phyloP scores from a whole-genome alignment of 345 rosid genomes.

The Orychophragmus violaceus region DNA sequence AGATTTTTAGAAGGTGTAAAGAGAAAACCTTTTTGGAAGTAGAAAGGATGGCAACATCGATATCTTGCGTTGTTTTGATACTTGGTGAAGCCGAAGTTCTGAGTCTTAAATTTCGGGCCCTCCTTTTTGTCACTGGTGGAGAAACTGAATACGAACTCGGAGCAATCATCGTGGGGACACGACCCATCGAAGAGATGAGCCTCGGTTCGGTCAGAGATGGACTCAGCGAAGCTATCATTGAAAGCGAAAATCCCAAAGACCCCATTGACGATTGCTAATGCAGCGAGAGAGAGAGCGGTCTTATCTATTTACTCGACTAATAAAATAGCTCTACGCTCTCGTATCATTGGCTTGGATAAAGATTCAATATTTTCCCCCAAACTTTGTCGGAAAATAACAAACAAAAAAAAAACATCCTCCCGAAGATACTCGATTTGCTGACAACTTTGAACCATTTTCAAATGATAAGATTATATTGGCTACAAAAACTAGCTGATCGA shows the following conservation, averaged over 20 bases:
- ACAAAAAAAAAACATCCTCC: conserved; percentile 32
- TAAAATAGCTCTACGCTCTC: background rate
- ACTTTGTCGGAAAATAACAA: background rate
- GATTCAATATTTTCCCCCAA: background rate
- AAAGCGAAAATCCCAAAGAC: conserved; percentile 18
- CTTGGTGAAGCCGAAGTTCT: conserved; percentile 22
- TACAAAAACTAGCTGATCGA: background rate
- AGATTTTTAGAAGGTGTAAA: background rate
- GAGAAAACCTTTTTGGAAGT: conserved; percentile 51
- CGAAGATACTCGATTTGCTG: conserved; percentile 70
- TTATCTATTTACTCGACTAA: background rate
- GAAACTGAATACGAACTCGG: conserved; percentile 26
- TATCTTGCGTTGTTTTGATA: background rate
- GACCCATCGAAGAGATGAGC: conserved; percentile 10
- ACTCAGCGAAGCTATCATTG: conserved; percentile 9
- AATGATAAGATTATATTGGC: background rate
- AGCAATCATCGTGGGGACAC: background rate
- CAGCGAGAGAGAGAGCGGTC: conserved; percentile 1
- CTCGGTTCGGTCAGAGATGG: conserved; percentile 3
- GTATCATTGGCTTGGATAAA: background rate
- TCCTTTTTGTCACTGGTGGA: conserved; percentile 12
- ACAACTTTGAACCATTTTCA: background rate
- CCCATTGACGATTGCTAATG: conserved; percentile 16
- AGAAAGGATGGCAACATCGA: background rate
- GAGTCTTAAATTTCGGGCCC: conserved; percentile 16